These are phyloP conservation scores for Salinomyces thailandicus DNA, from an alignment of 2,329 filamentous ascomycete species.

Conservation along the genomic window DNA sequence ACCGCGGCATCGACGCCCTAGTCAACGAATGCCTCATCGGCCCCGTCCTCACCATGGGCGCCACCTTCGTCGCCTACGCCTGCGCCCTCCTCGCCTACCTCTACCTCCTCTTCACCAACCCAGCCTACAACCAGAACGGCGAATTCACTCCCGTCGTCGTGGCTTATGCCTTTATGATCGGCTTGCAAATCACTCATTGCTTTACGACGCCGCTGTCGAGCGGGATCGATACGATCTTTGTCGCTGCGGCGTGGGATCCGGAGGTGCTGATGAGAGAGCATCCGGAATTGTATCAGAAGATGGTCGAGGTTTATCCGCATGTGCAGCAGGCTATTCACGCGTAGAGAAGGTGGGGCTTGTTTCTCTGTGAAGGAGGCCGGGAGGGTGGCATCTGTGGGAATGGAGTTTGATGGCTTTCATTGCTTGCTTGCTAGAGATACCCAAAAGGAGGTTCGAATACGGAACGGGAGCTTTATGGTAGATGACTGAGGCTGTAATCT, in stretches of 20 bases:
- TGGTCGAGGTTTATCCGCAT: conserved; percentile 73
- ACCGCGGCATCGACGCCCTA: conserved; percentile 81
- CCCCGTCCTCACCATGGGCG: conserved; percentile 43
- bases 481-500: too few species aligned
- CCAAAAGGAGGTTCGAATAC: too few species aligned
- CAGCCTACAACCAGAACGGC: conserved; percentile 59
- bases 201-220: conserved; percentile 81
- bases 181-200: conserved; percentile 77
- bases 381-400: too few species aligned
- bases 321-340: conserved; percentile 20
- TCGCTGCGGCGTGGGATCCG: conserved; percentile 59
- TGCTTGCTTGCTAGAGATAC: too few species aligned
- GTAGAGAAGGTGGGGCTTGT: too few species aligned
- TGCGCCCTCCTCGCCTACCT: conserved; percentile 74
- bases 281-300: conserved; percentile 65
- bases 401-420: too few species aligned
- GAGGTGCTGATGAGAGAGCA: conserved; percentile 71
- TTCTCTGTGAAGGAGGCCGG: too few species aligned
- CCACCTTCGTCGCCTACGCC: conserved; percentile 72
- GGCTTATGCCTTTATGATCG: conserved; percentile 80
- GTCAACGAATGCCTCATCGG: conserved; percentile 77
- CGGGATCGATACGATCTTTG: conserved; percentile 87
- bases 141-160: conserved; percentile 67
- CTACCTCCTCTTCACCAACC: conserved; percentile 75
- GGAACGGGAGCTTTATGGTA: too few species aligned